Evolutionary conservation across 306 rosid species (phyloP), one percentile per base, ranked within the genome.

Genomic region (Malus sylvestris): DNA sequence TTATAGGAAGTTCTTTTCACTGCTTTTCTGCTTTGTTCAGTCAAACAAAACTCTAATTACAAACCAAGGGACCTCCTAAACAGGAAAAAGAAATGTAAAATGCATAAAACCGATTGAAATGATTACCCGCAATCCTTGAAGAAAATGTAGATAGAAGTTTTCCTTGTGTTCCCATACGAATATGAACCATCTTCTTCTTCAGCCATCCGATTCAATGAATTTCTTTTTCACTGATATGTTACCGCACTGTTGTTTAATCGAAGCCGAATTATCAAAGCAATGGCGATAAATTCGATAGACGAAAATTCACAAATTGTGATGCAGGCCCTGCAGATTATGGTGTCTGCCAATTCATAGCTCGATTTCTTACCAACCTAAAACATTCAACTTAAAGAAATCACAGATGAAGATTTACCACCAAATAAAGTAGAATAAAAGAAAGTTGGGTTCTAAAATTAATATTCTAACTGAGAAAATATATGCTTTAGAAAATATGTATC

Each of bases 41-140:
- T 55, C 15, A 45, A 53, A 30, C 20, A 33, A 33, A 10, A 4
- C 33, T 71, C 20, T 33, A 72, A 33, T 2, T 3, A 19, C 15
- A 35, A 63, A 32, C 22, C 22, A 63, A 15, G 20, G 53, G 16
- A 5, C 3, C 19, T 49, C 53, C 66, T 63, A 49, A 49, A 57
- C 25, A 57, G 6, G 8, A 25, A 60, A 14, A 53, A 18, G n/a
- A n/a, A 25, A 20, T 12, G 49, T 6, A 44, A 72, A 77, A 25
- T 8, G 22, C 27, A 61, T 19, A 22, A 46, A 67, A 45, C 7
- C 6, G 55, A 58, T 62, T 1, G 27, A 20, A 74, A 45, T 23
- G 45, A 58, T 84, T 84, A 91, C 98, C 97, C 86, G 66, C 80
- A 81, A 80, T 89, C 89, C 85, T 91, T 87, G 61, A 91, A 93